phyloP scores from a whole-genome alignment of 148 eudicot genomes.

The Euryodendron excelsum region DNA sequence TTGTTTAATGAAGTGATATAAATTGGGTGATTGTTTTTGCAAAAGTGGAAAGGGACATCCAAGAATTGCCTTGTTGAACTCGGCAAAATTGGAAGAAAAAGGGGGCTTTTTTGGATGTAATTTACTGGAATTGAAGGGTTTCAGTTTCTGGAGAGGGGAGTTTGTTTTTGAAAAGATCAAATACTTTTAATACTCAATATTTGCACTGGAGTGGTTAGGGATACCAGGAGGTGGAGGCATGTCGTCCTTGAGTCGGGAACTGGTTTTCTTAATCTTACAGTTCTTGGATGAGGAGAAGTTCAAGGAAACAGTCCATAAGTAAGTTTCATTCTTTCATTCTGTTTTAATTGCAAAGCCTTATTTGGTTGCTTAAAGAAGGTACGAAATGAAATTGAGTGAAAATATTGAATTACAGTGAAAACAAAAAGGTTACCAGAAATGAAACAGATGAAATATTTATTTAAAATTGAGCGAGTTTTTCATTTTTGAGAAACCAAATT shows the following conservation, averaged over 20 bases:
- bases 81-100: not conserved
- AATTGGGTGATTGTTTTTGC: not conserved
- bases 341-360: not conserved
- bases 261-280: slow-evolving; percentile 59
- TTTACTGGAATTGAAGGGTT: not conserved
- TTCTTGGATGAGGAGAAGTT: slow-evolving; percentile 65
- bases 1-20: not conserved
- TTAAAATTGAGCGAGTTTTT: not conserved
- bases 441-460: too few relatives aligned
- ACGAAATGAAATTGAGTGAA: not conserved
- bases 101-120: not conserved
- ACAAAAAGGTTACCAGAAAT: not conserved
- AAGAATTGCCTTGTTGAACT: not conserved
- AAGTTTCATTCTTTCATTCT: slow-evolving; percentile 22
- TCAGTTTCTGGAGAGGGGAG: not conserved
- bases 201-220: slow-evolving; percentile 59
- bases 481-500: not conserved
- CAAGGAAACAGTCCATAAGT: slow-evolving; percentile 65
- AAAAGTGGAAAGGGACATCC: not conserved
- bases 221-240: slow-evolving; percentile 44
- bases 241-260: slow-evolving; percentile 60
- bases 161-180: not conserved
- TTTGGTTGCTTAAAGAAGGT: not conserved
- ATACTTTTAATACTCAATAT: slow-evolving; percentile 15
- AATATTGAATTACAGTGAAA: not conserved